phyloP scores from a whole-genome alignment of 2,329 filamentous ascomycete genomes.

The Neofusicoccum sp. region DNA sequence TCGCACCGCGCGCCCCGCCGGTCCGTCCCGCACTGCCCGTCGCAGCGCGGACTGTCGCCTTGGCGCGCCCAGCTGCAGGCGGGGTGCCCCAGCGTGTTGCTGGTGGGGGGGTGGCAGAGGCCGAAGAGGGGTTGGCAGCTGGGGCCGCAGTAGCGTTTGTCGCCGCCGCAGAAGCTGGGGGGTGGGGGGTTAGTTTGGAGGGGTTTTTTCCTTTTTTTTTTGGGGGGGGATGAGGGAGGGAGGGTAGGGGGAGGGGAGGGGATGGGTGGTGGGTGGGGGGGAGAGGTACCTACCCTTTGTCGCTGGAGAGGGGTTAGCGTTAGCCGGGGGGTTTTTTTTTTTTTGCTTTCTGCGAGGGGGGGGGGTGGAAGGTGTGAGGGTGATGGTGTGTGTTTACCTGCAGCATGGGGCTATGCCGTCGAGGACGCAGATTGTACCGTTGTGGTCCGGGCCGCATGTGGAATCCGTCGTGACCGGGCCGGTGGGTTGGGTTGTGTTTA shows the following conservation, averaged over 20 bases:
- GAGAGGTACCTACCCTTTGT: not conserved
- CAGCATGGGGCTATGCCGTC: conserved; percentile 14
- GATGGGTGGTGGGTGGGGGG: not conserved
- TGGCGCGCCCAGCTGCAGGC: conserved; percentile 12
- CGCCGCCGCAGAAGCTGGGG: conserved; percentile 18
- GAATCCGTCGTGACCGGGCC: not conserved
- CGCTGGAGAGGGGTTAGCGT: not conserved
- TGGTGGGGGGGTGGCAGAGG: conserved; percentile 1
- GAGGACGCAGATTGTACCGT: conserved; percentile 6
- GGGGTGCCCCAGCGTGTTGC: conserved; percentile 11
- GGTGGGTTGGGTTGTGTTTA: not conserved
- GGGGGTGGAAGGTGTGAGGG: not conserved
- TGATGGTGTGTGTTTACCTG: not conserved
- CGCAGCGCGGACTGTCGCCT: conserved; percentile 17
- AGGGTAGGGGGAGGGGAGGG: not conserved
- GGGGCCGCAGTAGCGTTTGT: conserved; percentile 4
- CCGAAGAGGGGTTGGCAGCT: conserved; percentile 15
- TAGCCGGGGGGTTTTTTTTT: not conserved
- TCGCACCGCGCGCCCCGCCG: conserved; percentile 1
- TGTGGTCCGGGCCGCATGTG: not conserved
- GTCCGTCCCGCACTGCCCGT: conserved; percentile 17
- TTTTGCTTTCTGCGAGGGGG: too few relatives aligned
- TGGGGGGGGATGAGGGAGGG: not conserved
- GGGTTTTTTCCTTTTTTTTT: not conserved
- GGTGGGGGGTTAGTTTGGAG: not conserved